These are phyloP conservation scores for Aspergillus novoparasiticus DNA, from an alignment of 2,329 filamentous ascomycete species.

Conservation along the genomic window DNA sequence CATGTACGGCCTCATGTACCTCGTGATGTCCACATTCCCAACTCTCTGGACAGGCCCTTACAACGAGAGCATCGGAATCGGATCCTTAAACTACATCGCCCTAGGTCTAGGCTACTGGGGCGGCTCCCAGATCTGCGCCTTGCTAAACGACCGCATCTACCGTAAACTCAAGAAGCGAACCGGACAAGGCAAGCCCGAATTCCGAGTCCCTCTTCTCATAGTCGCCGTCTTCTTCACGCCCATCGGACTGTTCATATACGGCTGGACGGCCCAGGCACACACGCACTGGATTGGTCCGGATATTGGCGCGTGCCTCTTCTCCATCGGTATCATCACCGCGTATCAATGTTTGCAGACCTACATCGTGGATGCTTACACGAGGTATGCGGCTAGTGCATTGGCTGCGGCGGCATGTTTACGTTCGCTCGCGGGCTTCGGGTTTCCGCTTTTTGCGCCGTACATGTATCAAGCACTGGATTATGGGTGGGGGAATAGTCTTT, in stretches of 20 bases:
- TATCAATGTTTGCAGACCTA: constrained; percentile 40
- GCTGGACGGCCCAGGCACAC: constrained; percentile 55
- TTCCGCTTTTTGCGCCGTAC: constrained; percentile 38
- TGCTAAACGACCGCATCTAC: constrained; percentile 13
- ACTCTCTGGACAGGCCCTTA: constrained; percentile 60
- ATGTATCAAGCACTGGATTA: constrained; percentile 33
- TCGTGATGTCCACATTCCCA: constrained; percentile 51
- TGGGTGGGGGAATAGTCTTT: constrained; percentile 38
- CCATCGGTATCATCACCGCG: constrained; percentile 44
- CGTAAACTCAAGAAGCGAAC: constrained; percentile 50
- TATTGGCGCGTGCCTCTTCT: constrained; percentile 52
- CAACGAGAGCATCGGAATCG: constrained; percentile 56
- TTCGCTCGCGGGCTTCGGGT: constrained; percentile 35
- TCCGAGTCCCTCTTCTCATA: constrained; percentile 61
- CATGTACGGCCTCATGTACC: constrained; percentile 53
- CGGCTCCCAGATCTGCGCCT: constrained; percentile 48
- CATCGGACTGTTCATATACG: constrained; percentile 58
- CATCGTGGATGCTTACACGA: constrained; percentile 36
- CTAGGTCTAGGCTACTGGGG: constrained; percentile 63
- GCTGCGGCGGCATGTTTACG: constrained; percentile 31
- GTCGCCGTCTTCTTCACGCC: constrained; percentile 56
- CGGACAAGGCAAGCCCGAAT: constrained; percentile 56
- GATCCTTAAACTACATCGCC: constrained; percentile 65
- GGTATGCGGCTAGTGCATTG: constrained; percentile 35
- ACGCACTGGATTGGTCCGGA: constrained; percentile 58